phyloP scores from a whole-genome alignment of 305 asterid genomes.

The Stenogyne calaminthoides region DNA sequence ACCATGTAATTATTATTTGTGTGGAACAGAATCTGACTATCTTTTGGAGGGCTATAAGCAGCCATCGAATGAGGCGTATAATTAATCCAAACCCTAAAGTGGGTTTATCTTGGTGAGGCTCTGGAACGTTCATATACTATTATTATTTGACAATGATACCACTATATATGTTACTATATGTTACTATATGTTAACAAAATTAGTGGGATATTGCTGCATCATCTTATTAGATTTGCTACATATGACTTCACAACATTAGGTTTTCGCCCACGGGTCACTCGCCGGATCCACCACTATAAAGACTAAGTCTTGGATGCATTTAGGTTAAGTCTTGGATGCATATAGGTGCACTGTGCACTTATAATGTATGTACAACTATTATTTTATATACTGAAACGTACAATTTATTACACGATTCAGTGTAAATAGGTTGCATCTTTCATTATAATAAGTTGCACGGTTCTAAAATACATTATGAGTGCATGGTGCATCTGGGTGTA shows the following conservation, averaged over 20 bases:
- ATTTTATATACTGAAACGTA: no score
- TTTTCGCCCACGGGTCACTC: not conserved
- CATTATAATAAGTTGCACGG: no score
- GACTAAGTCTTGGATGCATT: no score
- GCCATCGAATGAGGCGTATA: conserved; percentile 23
- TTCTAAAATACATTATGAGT: no score
- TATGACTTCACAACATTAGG: conserved; percentile 31
- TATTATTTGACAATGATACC: conserved; percentile 28
- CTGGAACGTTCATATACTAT: conserved; percentile 10
- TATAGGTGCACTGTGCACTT: no score
- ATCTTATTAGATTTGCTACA: conserved; percentile 13
- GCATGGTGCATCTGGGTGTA: no score
- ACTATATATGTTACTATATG: conserved; percentile 8
- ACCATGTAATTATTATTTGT: not conserved
- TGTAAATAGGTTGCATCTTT: no score
- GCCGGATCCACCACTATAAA: no score
- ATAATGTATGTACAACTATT: no score
- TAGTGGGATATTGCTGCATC: conserved; percentile 38
- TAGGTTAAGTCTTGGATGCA: no score
- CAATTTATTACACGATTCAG: no score
- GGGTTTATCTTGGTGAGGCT: conserved; percentile 6
- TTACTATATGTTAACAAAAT: not conserved
- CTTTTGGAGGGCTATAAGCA: conserved; percentile 3
- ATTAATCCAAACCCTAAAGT: conserved; percentile 18
- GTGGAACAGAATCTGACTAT: not conserved